Conservation (phyloP, 2,329 filamentous ascomycete species). For the Arthrobotrys musiformis region DNA sequence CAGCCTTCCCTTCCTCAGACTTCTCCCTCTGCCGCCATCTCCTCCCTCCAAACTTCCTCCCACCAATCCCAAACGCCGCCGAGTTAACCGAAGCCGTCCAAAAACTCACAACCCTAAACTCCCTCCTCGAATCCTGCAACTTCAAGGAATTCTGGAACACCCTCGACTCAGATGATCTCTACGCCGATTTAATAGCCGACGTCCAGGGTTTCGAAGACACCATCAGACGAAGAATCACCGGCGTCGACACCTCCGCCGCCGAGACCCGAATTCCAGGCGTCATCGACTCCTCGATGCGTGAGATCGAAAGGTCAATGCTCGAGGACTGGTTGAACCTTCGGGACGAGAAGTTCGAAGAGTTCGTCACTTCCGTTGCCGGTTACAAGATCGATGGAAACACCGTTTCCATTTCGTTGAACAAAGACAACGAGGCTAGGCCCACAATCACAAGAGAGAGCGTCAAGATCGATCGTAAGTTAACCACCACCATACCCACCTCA, state of each 20-base stretch:
- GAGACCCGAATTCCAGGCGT: conserved; percentile 67
- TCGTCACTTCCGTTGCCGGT: conserved; percentile 83
- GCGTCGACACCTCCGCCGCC: background rate
- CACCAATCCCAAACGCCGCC: conserved; percentile 67
- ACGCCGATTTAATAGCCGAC: conserved; percentile 93
- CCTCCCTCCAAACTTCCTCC: conserved; percentile 83
- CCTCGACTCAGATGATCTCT: conserved; percentile 91
- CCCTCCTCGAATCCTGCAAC: conserved; percentile 86
- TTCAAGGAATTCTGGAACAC: conserved; percentile 94
- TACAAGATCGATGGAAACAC: conserved; percentile 77
- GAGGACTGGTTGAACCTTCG: conserved; percentile 79
- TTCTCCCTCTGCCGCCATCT: conserved; percentile 95
- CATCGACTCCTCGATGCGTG: conserved; percentile 81
- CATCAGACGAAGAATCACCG: conserved; percentile 86
- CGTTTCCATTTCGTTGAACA: conserved; percentile 86
- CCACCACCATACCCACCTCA: background rate
- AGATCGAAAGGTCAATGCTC: conserved; percentile 74
- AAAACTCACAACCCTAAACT: conserved; percentile 85
- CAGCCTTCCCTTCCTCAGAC: conserved; percentile 94
- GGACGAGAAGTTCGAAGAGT: conserved; percentile 76
- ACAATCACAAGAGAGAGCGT: conserved; percentile 95
- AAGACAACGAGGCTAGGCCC: conserved; percentile 97
- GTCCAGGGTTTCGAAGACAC: conserved; percentile 95
- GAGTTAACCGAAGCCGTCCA: conserved; percentile 89
- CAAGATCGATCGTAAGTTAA: conserved; percentile 79